Conservation (phyloP, 371 early-diverging fungal species). For the Parasitella parasitica region DNA sequence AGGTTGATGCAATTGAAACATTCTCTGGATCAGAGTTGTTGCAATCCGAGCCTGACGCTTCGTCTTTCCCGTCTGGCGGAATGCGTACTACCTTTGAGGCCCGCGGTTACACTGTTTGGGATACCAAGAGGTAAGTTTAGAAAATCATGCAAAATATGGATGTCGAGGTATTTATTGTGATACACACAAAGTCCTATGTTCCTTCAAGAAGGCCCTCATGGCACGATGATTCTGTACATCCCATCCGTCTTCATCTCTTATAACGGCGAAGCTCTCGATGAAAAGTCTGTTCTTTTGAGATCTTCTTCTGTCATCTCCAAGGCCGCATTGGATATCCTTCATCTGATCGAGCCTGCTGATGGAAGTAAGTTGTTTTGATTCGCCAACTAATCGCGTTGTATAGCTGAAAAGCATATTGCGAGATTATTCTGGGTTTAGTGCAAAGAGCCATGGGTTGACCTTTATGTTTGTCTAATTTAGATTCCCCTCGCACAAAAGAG, state of each 20-base stretch:
- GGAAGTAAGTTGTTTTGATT: conserved; percentile 27
- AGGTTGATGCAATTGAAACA: conserved; percentile 85
- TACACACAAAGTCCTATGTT: conserved; percentile 89
- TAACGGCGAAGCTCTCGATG: conserved; percentile 98
- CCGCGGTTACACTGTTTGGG: conserved; percentile 99
- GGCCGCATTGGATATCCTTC: conserved; percentile 76
- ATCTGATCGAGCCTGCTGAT: conserved; percentile 66
- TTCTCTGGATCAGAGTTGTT: conserved; percentile 96
- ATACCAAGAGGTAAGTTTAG: conserved; percentile 69
- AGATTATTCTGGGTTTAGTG: background rate
- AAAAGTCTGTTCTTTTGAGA: conserved; percentile 96
- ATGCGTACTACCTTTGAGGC: conserved; percentile 98
- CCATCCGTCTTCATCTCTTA: conserved; percentile 98
- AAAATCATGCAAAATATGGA: background rate
- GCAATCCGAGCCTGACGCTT: conserved; percentile 99
- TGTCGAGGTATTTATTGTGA: background rate
- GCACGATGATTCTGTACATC: conserved; percentile 90
- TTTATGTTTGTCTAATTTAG: background rate
- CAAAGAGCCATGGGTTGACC: background rate
- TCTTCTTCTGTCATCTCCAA: conserved; percentile 84
- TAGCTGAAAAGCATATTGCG: background rate
- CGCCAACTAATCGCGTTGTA: background rate
- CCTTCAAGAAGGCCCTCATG: conserved; percentile 89
- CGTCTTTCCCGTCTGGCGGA: conserved; percentile 98
- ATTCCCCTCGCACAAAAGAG: conserved; percentile 56